Percentiles rank a stretch among this genome's conserved stretches.
Conservation (phyloP, 169 alveolate genomes). For the Babesia gibsoni region DNA sequence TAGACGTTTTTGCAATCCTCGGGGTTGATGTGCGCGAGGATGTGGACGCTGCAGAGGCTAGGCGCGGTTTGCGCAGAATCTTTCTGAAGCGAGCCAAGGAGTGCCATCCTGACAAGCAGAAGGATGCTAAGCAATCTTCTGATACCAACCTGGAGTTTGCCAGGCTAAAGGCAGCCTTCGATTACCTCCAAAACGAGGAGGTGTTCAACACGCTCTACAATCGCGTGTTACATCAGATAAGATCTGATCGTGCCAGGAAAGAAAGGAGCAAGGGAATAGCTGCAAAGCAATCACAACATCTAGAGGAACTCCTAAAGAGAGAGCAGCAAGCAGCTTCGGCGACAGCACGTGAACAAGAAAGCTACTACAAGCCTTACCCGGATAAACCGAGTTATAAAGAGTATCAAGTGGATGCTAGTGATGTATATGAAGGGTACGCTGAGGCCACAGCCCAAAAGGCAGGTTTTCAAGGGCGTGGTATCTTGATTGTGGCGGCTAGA, state of each 20-base stretch:
- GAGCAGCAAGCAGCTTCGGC: slow-evolving; percentile 48
- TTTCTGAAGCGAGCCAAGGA: slow-evolving; percentile 58
- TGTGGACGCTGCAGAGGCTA: slow-evolving; percentile 24
- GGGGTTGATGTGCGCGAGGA: slow-evolving; percentile 56
- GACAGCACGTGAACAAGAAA: neutral
- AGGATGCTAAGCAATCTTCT: neutral
- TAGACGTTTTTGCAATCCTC: slow-evolving; percentile 51
- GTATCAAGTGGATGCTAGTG: neutral
- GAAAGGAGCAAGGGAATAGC: slow-evolving; percentile 48
- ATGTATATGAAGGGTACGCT: slow-evolving; percentile 12
- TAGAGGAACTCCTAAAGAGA: slow-evolving; percentile 45
- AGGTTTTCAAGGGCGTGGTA: slow-evolving; percentile 12
- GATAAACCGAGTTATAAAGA: neutral
- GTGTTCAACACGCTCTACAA: slow-evolving; percentile 43
- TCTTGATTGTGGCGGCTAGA: slow-evolving; percentile 49
- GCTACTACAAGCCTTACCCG: neutral
- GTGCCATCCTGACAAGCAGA: slow-evolving; percentile 65
- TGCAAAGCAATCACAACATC: slow-evolving; percentile 52
- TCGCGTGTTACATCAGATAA: slow-evolving; percentile 21
- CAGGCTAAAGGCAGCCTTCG: slow-evolving; percentile 62
- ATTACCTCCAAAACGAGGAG: slow-evolving; percentile 30
- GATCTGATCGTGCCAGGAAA: slow-evolving; percentile 27
- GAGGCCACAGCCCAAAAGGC: neutral
- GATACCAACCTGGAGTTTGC: slow-evolving; percentile 54
- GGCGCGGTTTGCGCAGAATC: slow-evolving; percentile 33